Percentiles rank a stretch among this genome's conserved stretches.
These are phyloP conservation scores for Osmanthus fragrans DNA, from an alignment of 257 asterid species.

Conservation along the genomic window DNA sequence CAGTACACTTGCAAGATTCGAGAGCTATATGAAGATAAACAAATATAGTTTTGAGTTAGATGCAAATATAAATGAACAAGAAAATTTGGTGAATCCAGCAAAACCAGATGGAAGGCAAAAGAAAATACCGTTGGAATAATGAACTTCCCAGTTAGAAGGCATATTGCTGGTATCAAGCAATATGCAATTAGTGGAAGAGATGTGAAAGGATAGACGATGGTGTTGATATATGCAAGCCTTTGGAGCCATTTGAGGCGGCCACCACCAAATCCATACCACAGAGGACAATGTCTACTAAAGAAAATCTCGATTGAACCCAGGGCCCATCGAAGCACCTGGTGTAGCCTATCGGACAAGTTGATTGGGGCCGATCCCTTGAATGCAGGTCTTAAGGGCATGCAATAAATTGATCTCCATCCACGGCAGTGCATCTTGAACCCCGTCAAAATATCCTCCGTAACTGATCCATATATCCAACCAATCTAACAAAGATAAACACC, in stretches of 20 bases:
- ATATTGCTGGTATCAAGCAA: conserved; percentile 78
- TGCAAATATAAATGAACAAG: neutral
- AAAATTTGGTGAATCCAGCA: neutral
- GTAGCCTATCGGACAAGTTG: conserved; percentile 94
- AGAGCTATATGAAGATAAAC: conserved; percentile 45
- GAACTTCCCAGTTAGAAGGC: conserved; percentile 92
- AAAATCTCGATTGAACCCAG: conserved; percentile 94
- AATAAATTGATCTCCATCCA: conserved; percentile 95
- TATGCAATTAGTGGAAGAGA: conserved; percentile 92
- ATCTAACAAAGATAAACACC: conserved; percentile 45
- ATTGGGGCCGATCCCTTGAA: conserved; percentile 98
- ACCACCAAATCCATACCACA: conserved; percentile 95
- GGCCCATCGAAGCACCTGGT: conserved; percentile 97
- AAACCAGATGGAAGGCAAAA: neutral
- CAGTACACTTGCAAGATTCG: conserved; percentile 84
- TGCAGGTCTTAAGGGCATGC: conserved; percentile 96
- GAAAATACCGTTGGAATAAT: conserved; percentile 87
- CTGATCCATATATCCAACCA: conserved; percentile 98
- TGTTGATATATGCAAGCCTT: conserved; percentile 87
- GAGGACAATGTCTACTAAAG: conserved; percentile 90
- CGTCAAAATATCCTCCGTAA: conserved; percentile 91
- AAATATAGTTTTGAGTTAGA: neutral
- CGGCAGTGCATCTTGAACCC: conserved; percentile 99
- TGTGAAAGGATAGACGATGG: conserved; percentile 95
- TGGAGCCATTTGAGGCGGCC: conserved; percentile 94